These are phyloP conservation scores for Leucosporidium yakuticum DNA, from an alignment of 768 basidiomycete genomes.

Conservation along the genomic window DNA sequence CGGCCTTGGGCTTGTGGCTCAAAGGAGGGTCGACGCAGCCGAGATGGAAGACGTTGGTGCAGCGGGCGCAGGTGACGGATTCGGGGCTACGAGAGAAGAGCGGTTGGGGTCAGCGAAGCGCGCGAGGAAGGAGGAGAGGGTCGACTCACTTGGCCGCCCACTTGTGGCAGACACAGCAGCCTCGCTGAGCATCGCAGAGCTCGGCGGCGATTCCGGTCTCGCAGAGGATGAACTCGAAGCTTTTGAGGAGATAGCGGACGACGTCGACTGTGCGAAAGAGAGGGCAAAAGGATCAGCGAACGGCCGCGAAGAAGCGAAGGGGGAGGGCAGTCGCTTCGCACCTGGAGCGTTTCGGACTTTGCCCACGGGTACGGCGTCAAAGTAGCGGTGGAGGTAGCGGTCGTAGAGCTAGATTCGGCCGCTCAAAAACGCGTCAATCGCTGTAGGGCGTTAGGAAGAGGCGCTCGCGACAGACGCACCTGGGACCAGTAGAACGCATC, in stretches of 20 bases:
- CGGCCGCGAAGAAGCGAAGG: constrained; percentile 24
- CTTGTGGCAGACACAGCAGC: constrained; percentile 74
- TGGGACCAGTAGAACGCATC: constrained; percentile 96
- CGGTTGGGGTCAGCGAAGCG: constrained; percentile 19
- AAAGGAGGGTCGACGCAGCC: constrained; percentile 86
- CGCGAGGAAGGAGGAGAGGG: neutral
- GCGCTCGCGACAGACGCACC: constrained; percentile 18
- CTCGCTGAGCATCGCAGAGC: constrained; percentile 74
- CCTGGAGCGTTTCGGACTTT: constrained; percentile 70
- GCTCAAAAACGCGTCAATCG: neutral
- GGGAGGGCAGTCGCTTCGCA: constrained; percentile 49
- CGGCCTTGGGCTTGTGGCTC: constrained; percentile 81
- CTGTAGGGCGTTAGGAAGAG: neutral
- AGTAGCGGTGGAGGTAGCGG: constrained; percentile 96
- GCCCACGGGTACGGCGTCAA: constrained; percentile 82
- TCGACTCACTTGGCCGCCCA: constrained; percentile 81
- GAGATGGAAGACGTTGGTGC: constrained; percentile 94
- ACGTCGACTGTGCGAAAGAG: constrained; percentile 70
- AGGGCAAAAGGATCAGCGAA: constrained; percentile 16
- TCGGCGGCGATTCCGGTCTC: constrained; percentile 91
- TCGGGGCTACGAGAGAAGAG: constrained; percentile 55
- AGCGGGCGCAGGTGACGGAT: constrained; percentile 81
- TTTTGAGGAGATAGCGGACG: constrained; percentile 63
- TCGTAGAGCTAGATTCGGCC: constrained; percentile 60
- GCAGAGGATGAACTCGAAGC: constrained; percentile 91